phyloP scores from a whole-genome alignment of 768 basidiomycete species.

The Agaricus blazei region DNA sequence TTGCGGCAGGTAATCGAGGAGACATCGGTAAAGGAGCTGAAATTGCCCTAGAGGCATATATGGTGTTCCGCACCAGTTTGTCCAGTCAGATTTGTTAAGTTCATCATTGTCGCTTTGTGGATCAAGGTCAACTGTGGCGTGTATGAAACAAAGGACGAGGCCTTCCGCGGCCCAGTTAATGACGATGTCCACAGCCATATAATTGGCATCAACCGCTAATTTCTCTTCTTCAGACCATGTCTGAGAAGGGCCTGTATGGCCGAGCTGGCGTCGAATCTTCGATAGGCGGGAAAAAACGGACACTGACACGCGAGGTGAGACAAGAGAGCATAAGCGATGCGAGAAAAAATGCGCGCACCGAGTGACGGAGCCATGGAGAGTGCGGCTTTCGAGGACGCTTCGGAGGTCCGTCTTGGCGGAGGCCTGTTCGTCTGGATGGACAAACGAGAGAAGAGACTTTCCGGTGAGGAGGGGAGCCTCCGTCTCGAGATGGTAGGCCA shows the following conservation, averaged over 20 bases:
- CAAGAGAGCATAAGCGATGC: constrained; percentile 15
- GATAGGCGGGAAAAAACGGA: constrained; percentile 75
- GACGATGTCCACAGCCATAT: constrained; percentile 85
- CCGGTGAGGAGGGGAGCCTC: constrained; percentile 68
- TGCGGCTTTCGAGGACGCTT: constrained; percentile 67
- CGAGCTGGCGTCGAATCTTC: constrained; percentile 67
- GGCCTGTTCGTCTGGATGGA: constrained; percentile 80
- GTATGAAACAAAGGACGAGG: constrained; percentile 84
- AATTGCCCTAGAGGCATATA: constrained; percentile 53
- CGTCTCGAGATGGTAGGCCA: constrained; percentile 63
- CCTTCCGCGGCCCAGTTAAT: constrained; percentile 87
- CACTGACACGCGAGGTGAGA: constrained; percentile 37
- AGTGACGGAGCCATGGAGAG: constrained; percentile 80
- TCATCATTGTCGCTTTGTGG: constrained; percentile 67
- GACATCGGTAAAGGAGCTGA: constrained; percentile 51
- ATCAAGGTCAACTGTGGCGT: constrained; percentile 73
- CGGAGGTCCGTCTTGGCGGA: constrained; percentile 73
- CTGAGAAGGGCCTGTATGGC: constrained; percentile 49
- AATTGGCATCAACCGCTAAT: constrained; percentile 63
- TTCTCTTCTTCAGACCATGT: constrained; percentile 65
- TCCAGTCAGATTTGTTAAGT: constrained; percentile 65
- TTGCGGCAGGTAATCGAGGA: constrained; percentile 48
- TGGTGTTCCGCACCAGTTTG: constrained; percentile 87
- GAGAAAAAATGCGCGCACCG: constrained; percentile 33
- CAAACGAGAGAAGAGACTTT: constrained; percentile 67